Conservation (phyloP, 2,329 filamentous ascomycete genomes). For the Colletotrichum tanaceti region DNA sequence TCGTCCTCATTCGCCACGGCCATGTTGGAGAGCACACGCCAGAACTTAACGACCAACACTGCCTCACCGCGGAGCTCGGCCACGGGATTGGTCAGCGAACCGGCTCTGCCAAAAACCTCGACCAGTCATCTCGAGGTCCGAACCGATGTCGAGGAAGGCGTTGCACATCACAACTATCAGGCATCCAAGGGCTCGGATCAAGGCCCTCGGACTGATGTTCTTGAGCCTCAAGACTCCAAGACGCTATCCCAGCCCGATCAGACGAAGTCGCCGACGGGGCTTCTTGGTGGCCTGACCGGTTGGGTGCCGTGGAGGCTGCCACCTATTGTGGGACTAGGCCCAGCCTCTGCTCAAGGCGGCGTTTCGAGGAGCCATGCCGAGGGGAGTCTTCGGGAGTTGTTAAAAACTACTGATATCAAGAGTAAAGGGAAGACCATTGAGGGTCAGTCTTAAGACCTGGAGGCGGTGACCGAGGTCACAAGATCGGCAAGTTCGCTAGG, state of each 20-base stretch:
- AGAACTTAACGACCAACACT: constrained; percentile 46
- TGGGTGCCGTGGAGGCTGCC: constrained; percentile 61
- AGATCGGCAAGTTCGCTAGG: background rate
- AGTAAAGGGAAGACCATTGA: constrained; percentile 51
- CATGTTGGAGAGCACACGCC: constrained; percentile 51
- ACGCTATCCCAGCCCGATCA: constrained; percentile 43
- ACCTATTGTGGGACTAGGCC: constrained; percentile 42
- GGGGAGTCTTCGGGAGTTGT: constrained; percentile 65
- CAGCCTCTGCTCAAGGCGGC: constrained; percentile 41
- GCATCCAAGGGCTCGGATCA: constrained; percentile 38
- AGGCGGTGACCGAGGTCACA: background rate
- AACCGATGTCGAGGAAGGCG: constrained; percentile 48
- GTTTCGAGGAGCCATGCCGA: constrained; percentile 62
- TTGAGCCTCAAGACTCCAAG: constrained; percentile 46
- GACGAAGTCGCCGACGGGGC: constrained; percentile 41
- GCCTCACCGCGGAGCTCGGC: constrained; percentile 51
- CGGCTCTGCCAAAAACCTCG: constrained; percentile 68
- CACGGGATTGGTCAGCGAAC: constrained; percentile 63
- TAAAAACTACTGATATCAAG: constrained; percentile 52
- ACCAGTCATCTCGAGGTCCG: constrained; percentile 62
- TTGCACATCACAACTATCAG: constrained; percentile 30
- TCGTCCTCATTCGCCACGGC: constrained; percentile 55
- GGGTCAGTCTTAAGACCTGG: constrained; percentile 26
- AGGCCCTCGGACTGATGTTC: constrained; percentile 41
- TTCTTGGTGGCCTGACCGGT: constrained; percentile 55